Percentiles rank a stretch among this genome's conserved stretches.
phyloP scores from a whole-genome alignment of 768 basidiomycete genomes.

The Russula earlei region DNA sequence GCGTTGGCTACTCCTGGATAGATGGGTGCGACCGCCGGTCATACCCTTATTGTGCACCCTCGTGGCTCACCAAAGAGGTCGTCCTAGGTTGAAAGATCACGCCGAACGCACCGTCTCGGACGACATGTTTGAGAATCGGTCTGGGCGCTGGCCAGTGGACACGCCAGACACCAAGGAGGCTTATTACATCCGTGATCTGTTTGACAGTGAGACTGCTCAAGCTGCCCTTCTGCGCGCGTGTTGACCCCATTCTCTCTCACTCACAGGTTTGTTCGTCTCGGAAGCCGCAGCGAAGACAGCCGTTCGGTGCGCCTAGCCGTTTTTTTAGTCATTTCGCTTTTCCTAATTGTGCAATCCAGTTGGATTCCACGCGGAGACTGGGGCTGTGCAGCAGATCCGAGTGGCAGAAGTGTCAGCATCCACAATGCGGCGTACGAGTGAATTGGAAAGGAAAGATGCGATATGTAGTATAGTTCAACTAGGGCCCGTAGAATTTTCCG shows the following conservation, averaged over 20 bases:
- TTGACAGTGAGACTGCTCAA: slow-evolving; percentile 51
- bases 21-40: slow-evolving; percentile 52
- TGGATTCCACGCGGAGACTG: slow-evolving; percentile 96
- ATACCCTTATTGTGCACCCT: not conserved
- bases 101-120: slow-evolving; percentile 70
- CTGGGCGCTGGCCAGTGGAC: slow-evolving; percentile 65
- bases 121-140: slow-evolving; percentile 63
- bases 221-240: not conserved
- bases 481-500: too few species aligned
- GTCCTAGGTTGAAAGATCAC: slow-evolving; percentile 75
- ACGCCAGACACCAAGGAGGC: slow-evolving; percentile 96
- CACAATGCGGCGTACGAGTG: slow-evolving; percentile 80
- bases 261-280: slow-evolving; percentile 67
- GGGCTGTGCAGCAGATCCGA: slow-evolving; percentile 93
- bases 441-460: slow-evolving; percentile 7
- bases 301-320: slow-evolving; percentile 53
- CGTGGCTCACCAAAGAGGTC: not conserved
- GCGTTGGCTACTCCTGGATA: slow-evolving; percentile 98
- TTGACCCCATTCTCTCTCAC: not conserved
- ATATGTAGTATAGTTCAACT: too few species aligned
- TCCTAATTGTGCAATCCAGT: slow-evolving; percentile 28
- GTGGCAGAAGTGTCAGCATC: slow-evolving; percentile 90
- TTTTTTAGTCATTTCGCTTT: not conserved
- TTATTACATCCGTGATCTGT: slow-evolving; percentile 85
- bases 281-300: slow-evolving; percentile 84